These are phyloP conservation scores for Scalesia atractyloides DNA, from an alignment of 129 eudicot species.

Conservation along the genomic window DNA sequence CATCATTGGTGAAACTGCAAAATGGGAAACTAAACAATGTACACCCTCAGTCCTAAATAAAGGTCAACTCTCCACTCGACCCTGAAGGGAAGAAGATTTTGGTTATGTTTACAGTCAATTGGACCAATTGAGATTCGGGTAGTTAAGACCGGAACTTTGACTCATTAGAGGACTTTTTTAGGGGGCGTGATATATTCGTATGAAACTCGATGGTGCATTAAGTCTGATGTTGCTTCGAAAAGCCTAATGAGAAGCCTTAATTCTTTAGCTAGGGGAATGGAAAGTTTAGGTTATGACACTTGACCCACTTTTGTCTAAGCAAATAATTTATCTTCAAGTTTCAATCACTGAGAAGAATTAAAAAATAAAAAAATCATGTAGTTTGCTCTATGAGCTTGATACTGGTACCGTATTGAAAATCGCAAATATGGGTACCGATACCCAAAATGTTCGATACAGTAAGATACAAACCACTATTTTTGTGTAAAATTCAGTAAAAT, in stretches of 20 bases:
- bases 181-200: slow-evolving; percentile 87
- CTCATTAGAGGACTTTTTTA: slow-evolving; percentile 63
- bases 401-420: no score
- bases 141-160: slow-evolving; percentile 79
- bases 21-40: slow-evolving; percentile 62
- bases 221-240: slow-evolving; percentile 61
- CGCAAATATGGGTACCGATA: no score
- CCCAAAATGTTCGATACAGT: no score
- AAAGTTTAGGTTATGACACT: slow-evolving; percentile 25
- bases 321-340: slow-evolving; percentile 18
- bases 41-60: slow-evolving; percentile 21
- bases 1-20: no score
- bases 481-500: no score
- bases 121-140: slow-evolving; percentile 87
- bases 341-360: no score
- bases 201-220: slow-evolving; percentile 82
- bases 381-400: no score
- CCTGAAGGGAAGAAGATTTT: slow-evolving; percentile 59
- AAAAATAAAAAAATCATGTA: no score
- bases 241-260: slow-evolving; percentile 56
- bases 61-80: slow-evolving; percentile 34
- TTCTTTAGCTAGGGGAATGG: slow-evolving; percentile 41
- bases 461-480: no score
- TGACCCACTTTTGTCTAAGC: slow-evolving; percentile 26
- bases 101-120: slow-evolving; percentile 66